Conservation (phyloP, 75 land plant genomes). For the Azolla pinnata region DNA sequence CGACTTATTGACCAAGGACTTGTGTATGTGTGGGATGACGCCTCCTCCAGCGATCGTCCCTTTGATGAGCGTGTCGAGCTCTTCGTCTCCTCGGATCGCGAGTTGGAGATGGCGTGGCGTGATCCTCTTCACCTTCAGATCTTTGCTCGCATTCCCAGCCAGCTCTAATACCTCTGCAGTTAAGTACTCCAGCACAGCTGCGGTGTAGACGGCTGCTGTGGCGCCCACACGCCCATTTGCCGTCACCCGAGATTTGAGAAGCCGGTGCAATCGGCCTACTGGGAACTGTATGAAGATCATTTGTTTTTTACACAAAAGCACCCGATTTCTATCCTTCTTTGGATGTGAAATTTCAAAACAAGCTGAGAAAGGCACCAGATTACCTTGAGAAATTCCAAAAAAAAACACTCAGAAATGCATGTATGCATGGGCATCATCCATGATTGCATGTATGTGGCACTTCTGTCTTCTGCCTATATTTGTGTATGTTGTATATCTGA, state of each 20-base stretch:
- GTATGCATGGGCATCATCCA: too few species aligned
- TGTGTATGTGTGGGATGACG: slow-evolving; percentile 59
- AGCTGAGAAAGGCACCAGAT: too few species aligned
- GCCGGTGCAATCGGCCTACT: slow-evolving; percentile 48
- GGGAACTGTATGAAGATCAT: slow-evolving; percentile 47
- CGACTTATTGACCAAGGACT: slow-evolving; percentile 53
- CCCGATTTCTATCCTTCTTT: too few species aligned
- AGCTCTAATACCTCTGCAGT: slow-evolving; percentile 59
- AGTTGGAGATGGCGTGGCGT: slow-evolving; percentile 54
- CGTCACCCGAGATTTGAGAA: slow-evolving; percentile 37
- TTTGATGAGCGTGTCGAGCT: slow-evolving; percentile 50
- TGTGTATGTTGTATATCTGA: too few species aligned
- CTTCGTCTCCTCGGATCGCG: slow-evolving; percentile 55
- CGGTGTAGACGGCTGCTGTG: slow-evolving; percentile 52
- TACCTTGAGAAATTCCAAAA: too few species aligned
- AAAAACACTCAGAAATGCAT: too few species aligned
- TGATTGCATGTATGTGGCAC: too few species aligned
- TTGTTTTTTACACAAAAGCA: too few species aligned
- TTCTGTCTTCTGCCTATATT: too few species aligned
- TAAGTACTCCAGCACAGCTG: slow-evolving; percentile 49
- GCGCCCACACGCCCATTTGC: slow-evolving; percentile 60
- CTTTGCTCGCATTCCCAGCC: slow-evolving; percentile 58
- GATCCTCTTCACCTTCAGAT: slow-evolving; percentile 39
- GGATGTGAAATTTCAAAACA: too few species aligned
- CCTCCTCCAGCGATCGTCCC: slow-evolving; percentile 49